Percentiles rank a stretch among this genome's conserved stretches.
Conservation (phyloP, 352 stramenopile genomes). For the Phytophthora capsici region DNA sequence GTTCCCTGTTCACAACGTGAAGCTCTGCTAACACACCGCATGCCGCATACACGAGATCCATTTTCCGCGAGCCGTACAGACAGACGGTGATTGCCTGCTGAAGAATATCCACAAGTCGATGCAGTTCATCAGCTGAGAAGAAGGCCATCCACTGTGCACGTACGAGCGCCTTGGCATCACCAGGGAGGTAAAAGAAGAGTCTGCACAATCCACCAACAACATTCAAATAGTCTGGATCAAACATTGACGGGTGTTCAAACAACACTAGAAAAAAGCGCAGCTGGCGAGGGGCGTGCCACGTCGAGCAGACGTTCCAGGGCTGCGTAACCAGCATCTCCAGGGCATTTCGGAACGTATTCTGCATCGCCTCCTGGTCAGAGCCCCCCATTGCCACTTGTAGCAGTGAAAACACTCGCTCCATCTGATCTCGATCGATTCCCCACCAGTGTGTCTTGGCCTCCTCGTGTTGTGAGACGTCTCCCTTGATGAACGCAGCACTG, state of each 20-base stretch:
- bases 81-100: constrained; percentile 82
- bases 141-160: constrained; percentile 59
- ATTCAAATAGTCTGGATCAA: constrained; percentile 80
- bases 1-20: constrained; percentile 63
- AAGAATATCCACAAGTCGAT: constrained; percentile 72
- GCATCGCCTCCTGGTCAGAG: constrained; percentile 52
- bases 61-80: constrained; percentile 72
- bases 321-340: constrained; percentile 72
- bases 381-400: constrained; percentile 45
- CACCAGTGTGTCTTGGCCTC: constrained; percentile 49
- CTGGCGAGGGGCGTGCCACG: constrained; percentile 49
- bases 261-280: constrained; percentile 77
- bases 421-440: constrained; percentile 50
- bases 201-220: constrained; percentile 73
- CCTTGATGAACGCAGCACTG: constrained; percentile 56
- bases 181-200: constrained; percentile 68
- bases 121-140: constrained; percentile 64
- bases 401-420: constrained; percentile 54
- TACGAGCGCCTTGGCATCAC: constrained; percentile 58
- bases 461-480: constrained; percentile 8
- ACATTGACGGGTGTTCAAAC: constrained; percentile 77
- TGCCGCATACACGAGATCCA: constrained; percentile 79
- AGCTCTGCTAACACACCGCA: constrained; percentile 73
- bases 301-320: constrained; percentile 80
- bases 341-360: constrained; percentile 79